These are phyloP conservation scores for Lizonia empirigonia DNA, from an alignment of 2,329 filamentous ascomycete species.

Conservation along the genomic window DNA sequence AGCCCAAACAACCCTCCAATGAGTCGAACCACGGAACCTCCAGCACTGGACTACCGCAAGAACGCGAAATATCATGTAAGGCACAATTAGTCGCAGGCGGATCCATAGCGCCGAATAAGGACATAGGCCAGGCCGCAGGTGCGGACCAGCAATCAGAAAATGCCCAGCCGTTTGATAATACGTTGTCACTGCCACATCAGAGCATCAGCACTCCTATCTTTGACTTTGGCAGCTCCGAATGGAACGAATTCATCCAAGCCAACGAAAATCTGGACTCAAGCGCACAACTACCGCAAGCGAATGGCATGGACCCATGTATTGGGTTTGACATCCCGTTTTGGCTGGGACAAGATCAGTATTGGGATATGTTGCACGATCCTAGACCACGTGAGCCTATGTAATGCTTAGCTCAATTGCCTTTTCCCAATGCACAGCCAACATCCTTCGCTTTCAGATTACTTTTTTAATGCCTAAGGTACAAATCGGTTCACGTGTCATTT, in stretches of 20 bases:
- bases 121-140: background rate
- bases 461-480: too few relatives aligned
- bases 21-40: background rate
- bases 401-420: background rate
- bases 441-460: too few relatives aligned
- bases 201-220: background rate
- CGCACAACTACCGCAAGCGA: slow-evolving; percentile 1
- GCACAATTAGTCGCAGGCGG: background rate
- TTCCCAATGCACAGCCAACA: background rate
- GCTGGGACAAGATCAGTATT: slow-evolving; percentile 44
- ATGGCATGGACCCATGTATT: slow-evolving; percentile 36
- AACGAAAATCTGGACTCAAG: background rate
- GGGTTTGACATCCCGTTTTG: slow-evolving; percentile 47
- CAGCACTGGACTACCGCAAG: background rate
- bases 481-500: too few relatives aligned
- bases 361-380: slow-evolving; percentile 27
- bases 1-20: background rate
- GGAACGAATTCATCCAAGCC: slow-evolving; percentile 17
- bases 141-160: background rate
- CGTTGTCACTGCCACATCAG: background rate
- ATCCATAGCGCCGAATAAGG: background rate
- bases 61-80: background rate
- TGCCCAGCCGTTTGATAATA: background rate
- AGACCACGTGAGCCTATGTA: too few relatives aligned
- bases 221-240: slow-evolving; percentile 14